Evolutionary conservation across 2,329 filamentous ascomycete genomes (phyloP).

Genomic region (Pestalotiopsis sp.): DNA sequence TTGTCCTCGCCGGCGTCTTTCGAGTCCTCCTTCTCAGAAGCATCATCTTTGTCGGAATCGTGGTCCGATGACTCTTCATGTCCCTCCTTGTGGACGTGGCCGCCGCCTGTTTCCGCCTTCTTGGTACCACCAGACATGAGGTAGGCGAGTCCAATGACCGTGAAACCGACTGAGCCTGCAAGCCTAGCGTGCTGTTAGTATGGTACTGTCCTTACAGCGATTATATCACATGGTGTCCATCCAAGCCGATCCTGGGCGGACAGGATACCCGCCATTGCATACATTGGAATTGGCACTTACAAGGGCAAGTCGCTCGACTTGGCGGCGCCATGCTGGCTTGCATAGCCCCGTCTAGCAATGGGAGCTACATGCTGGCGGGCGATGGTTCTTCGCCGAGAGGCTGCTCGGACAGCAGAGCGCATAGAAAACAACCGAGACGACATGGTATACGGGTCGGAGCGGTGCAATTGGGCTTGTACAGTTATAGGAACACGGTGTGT

Average conservation of each 20-base stretch:
- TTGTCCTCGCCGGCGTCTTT: conserved; percentile 5
- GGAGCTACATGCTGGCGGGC: conserved; percentile 10
- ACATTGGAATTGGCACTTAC: conserved; percentile 19
- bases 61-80: neutral
- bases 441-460: conserved; percentile 17
- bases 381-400: conserved; percentile 10
- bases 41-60: conserved; percentile 3
- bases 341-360: conserved; percentile 18
- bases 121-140: conserved; percentile 17
- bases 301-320: conserved; percentile 31
- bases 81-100: conserved; percentile 2
- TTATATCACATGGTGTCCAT: conserved; percentile 1
- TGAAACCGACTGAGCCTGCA: conserved; percentile 23
- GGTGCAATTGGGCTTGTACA: no score
- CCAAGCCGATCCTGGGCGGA: neutral
- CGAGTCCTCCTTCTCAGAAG: neutral
- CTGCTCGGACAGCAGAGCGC: conserved; percentile 20
- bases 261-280: neutral
- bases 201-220: no score
- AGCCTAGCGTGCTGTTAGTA: conserved; percentile 19
- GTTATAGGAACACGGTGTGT: no score
- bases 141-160: conserved; percentile 22
- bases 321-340: conserved; percentile 16
- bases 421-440: conserved; percentile 22
- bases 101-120: conserved; percentile 2